These are phyloP conservation scores for Fusarium sp. DNA, from an alignment of 2,329 filamentous ascomycete genomes.

Conservation along the genomic window DNA sequence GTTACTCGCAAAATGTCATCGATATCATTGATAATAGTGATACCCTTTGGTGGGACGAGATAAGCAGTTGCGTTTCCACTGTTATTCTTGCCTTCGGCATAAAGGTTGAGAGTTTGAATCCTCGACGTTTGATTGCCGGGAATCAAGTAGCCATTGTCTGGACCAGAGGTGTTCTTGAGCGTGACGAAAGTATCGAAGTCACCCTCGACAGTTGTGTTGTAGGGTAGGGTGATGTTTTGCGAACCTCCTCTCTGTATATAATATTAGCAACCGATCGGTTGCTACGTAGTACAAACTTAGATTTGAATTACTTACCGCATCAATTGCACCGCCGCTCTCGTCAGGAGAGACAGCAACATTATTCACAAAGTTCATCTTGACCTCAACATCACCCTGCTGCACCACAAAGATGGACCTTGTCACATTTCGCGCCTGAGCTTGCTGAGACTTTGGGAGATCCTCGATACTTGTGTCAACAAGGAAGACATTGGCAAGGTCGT, in stretches of 20 bases:
- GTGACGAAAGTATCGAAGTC: constrained; percentile 80
- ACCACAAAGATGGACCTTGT: constrained; percentile 81
- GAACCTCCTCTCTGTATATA: constrained; percentile 63
- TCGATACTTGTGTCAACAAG: constrained; percentile 74
- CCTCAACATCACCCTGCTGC: constrained; percentile 74
- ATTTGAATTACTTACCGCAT: constrained; percentile 52
- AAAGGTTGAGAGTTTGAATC: constrained; percentile 77
- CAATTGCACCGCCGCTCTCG: constrained; percentile 65
- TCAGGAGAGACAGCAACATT: constrained; percentile 64
- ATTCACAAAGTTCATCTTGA: constrained; percentile 70
- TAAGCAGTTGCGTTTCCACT: constrained; percentile 82
- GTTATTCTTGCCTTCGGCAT: constrained; percentile 71
- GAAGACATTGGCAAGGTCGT: constrained; percentile 78
- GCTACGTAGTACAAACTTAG: too few relatives aligned
- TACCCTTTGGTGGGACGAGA: constrained; percentile 76
- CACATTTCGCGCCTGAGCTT: constrained; percentile 78
- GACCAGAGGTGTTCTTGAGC: constrained; percentile 69
- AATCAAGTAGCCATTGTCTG: constrained; percentile 62
- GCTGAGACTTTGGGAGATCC: constrained; percentile 69
- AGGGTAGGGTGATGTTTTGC: constrained; percentile 74
- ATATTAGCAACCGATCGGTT: constrained; percentile 12
- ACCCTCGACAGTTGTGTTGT: constrained; percentile 74
- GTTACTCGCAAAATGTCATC: constrained; percentile 86
- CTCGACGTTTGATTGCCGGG: constrained; percentile 73
- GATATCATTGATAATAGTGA: constrained; percentile 82